Percentiles rank a stretch among this genome's conserved stretches.
Evolutionary conservation across 371 early-diverging fungal genomes (phyloP).

Genomic region (Mitosporidium daphniae): DNA sequence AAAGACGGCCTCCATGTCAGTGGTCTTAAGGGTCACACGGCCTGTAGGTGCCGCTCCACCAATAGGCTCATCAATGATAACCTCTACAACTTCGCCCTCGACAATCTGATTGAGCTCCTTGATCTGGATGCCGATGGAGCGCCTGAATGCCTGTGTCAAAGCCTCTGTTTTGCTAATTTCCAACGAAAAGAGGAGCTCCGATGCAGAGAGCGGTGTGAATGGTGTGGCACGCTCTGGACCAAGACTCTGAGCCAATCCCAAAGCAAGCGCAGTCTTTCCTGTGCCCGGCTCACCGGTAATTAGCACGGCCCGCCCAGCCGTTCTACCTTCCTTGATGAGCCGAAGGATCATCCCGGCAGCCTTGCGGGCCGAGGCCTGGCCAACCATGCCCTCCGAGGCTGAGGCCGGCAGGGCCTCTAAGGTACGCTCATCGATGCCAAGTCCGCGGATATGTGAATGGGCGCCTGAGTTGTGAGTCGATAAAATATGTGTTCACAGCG

Average conservation of each 20-base stretch:
- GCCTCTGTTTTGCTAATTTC: conserved; percentile 94
- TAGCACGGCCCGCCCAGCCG: conserved; percentile 54
- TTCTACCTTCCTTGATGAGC: conserved; percentile 15
- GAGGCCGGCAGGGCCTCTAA: conserved; percentile 35
- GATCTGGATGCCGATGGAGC: conserved; percentile 75
- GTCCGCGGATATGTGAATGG: conserved; percentile 74
- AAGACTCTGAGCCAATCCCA: conserved; percentile 48
- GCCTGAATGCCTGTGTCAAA: conserved; percentile 79
- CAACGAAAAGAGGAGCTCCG: conserved; percentile 80
- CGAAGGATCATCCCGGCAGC: conserved; percentile 40
- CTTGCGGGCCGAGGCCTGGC: conserved; percentile 63
- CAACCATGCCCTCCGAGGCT: conserved; percentile 53
- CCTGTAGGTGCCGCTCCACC: conserved; percentile 54
- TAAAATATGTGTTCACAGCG: no score
- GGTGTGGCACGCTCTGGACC: conserved; percentile 75
- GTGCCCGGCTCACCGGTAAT: conserved; percentile 86
- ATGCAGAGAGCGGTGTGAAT: conserved; percentile 70
- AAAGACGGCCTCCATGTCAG: conserved; percentile 97
- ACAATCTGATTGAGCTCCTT: conserved; percentile 88
- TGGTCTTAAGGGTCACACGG: conserved; percentile 88
- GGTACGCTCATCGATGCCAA: conserved; percentile 31
- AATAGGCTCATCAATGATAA: conserved; percentile 61
- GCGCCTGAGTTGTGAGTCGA: no score
- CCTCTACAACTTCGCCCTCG: conserved; percentile 95
- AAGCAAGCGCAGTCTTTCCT: conserved; percentile 34